Evolutionary conservation across 2,329 filamentous ascomycete species (phyloP), one percentile per base, ranked within the genome.

Genomic region (Calonectria pteridis): DNA sequence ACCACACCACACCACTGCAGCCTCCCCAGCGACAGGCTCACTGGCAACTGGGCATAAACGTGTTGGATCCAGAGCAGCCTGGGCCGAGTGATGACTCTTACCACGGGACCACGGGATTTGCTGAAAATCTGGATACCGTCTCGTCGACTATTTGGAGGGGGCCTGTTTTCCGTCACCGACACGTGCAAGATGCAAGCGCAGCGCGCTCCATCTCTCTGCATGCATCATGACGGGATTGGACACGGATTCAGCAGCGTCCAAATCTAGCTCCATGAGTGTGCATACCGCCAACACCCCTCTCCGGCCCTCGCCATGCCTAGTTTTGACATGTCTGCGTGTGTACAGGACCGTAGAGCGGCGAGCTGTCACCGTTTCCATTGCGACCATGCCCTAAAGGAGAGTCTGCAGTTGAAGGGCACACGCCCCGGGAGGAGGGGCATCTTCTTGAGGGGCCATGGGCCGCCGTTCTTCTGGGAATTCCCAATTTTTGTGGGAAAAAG

Each of bases 21-120:
- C 64, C n/a, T 59, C 55, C 33, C 43, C 26, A 33, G 29, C 51
- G 18, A 63, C 51, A 49, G 58, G 62, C 63, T 74, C 73, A 74
- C 78, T 77, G 78, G 78, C 75, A 70, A 73, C 79, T 80, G 78
- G 79, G 79, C 77, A 80, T 77, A 75, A 77, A 80, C 71, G 79
- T 76, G 70, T 77, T 49, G 49, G 40, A 65, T 69, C 65, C 70
- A 68, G 58, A 64, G 65, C 70, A 62, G 65, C 70, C 65, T 68
- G 35, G 50, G 69, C 73, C 67, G 73, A 72, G 23, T 35, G 58
- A 77, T 79, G 77, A 79, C 75, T 80, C 77, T 78, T 79, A 65
- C 58, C 63, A 63, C 58, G 43, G 62, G 58, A 53, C 59, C 67
- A 75, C 68, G 69, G 58, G 58, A 70, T 65, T 63, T 59, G 63